Percentiles rank a stretch among this genome's conserved stretches.
Evolutionary conservation across 768 basidiomycete species (phyloP).

Genomic region (Collybia sp.): DNA sequence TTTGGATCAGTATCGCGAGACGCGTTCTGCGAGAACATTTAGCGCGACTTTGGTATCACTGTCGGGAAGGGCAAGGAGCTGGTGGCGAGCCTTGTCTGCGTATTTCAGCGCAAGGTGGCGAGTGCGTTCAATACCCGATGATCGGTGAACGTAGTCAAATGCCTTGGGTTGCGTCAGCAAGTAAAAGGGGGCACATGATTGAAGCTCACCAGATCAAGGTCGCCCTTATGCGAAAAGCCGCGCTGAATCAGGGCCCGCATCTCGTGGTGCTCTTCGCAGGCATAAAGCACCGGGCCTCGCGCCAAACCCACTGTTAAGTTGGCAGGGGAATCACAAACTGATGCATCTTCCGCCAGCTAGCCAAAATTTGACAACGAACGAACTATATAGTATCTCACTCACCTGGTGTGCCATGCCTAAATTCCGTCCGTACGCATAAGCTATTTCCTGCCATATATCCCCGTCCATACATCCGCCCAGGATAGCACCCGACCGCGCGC

Average conservation of each 20-base stretch:
- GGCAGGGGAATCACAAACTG: conserved; percentile 88
- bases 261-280: conserved; percentile 78
- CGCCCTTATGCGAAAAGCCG: conserved; percentile 72
- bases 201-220: conserved; percentile 65
- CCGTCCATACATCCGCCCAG: conserved; percentile 75
- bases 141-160: conserved; percentile 64
- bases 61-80: conserved; percentile 68
- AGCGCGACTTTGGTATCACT: conserved; percentile 80
- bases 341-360: conserved; percentile 91
- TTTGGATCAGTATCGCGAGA: too few species aligned
- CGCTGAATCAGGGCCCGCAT: conserved; percentile 75
- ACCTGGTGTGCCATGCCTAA: conserved; percentile 75
- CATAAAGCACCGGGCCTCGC: conserved; percentile 82
- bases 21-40: conserved; percentile 58
- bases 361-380: background rate
- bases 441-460: conserved; percentile 84
- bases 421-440: conserved; percentile 89
- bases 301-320: conserved; percentile 39
- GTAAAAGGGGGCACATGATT: conserved; percentile 1
- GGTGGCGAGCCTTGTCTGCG: conserved; percentile 73
- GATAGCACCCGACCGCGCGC: conserved; percentile 78
- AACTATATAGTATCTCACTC: conserved; percentile 14
- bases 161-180: conserved; percentile 42
- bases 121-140: conserved; percentile 80
- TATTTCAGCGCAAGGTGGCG: conserved; percentile 73